Evolutionary conservation across 106 monocot species (phyloP).

Genomic region (Apostasia shenzhenica): DNA sequence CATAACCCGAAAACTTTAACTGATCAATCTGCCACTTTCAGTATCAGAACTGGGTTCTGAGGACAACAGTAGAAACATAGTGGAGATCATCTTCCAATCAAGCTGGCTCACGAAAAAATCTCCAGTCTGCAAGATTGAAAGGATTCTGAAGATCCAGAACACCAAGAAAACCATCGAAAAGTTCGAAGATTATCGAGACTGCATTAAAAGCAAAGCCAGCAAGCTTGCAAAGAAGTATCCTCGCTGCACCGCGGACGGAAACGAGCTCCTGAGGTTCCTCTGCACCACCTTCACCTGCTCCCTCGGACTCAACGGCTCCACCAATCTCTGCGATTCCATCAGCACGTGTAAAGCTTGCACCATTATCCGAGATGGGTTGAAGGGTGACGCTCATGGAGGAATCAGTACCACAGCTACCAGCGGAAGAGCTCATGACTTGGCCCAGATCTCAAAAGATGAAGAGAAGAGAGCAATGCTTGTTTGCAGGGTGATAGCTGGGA

Average conservation of each 20-base stretch:
- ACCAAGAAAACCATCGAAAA: conserved; percentile 41
- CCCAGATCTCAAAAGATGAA: conserved; percentile 12
- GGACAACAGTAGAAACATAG: conserved; percentile 80
- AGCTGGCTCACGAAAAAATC: conserved; percentile 77
- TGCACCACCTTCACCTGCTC: conserved; percentile 49
- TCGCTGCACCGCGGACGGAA: conserved; percentile 82
- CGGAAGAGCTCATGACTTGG: conserved; percentile 55
- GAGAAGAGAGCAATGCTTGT: conserved; percentile 76
- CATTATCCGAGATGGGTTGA: conserved; percentile 73
- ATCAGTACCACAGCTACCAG: conserved; percentile 68
- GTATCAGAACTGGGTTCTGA: conserved; percentile 66
- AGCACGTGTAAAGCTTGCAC: conserved; percentile 48
- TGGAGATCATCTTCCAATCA: conserved; percentile 89
- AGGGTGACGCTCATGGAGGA: conserved; percentile 29
- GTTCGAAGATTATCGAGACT: conserved; percentile 69
- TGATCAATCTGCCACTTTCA: conserved; percentile 10
- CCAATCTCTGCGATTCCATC: conserved; percentile 32
- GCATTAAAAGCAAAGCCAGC: conserved; percentile 50
- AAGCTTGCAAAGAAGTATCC: conserved; percentile 54
- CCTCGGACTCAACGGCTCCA: conserved; percentile 42
- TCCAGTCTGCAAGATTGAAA: conserved; percentile 48
- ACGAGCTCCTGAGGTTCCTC: conserved; percentile 79
- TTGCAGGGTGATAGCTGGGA: conserved; percentile 86
- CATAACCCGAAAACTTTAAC: too few relatives aligned
- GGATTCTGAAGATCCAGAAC: conserved; percentile 79